Conservation (phyloP, 179 eudicot genomes). For the Dionaea muscipula region DNA sequence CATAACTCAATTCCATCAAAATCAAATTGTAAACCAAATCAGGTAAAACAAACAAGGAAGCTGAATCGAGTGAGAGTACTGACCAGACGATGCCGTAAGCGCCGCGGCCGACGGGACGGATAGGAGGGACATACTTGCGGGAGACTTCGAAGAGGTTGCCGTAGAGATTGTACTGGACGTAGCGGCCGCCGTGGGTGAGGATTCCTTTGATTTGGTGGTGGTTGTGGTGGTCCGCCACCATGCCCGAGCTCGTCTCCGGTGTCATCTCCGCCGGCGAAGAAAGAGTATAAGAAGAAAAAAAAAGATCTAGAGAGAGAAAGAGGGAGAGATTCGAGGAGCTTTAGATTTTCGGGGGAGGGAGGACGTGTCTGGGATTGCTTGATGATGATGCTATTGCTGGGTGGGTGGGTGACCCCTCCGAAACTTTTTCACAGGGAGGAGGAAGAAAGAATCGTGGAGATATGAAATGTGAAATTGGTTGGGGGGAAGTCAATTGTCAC, state of each 20-base stretch:
- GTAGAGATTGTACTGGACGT: conserved; percentile 43
- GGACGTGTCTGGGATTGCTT: too few species aligned
- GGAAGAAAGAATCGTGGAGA: too few species aligned
- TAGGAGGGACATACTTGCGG: conserved; percentile 66
- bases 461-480: too few species aligned
- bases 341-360: too few species aligned
- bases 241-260: conserved; percentile 12
- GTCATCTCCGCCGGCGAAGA: background rate
- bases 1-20: too few species aligned
- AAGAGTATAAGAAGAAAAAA: background rate
- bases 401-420: too few species aligned
- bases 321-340: background rate
- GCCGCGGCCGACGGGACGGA: conserved; percentile 80
- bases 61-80: too few species aligned
- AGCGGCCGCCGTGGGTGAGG: conserved; percentile 45
- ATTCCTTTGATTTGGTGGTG: conserved; percentile 21
- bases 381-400: too few species aligned
- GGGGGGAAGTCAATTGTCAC: too few species aligned
- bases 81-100: conserved; percentile 95
- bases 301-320: background rate
- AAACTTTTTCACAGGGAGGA: too few species aligned
- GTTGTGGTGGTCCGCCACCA: background rate
- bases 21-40: too few species aligned
- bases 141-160: conserved; percentile 70
- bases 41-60: too few species aligned